phyloP scores from a whole-genome alignment of 208 protist species.

The Vickermania spadyakhi region DNA sequence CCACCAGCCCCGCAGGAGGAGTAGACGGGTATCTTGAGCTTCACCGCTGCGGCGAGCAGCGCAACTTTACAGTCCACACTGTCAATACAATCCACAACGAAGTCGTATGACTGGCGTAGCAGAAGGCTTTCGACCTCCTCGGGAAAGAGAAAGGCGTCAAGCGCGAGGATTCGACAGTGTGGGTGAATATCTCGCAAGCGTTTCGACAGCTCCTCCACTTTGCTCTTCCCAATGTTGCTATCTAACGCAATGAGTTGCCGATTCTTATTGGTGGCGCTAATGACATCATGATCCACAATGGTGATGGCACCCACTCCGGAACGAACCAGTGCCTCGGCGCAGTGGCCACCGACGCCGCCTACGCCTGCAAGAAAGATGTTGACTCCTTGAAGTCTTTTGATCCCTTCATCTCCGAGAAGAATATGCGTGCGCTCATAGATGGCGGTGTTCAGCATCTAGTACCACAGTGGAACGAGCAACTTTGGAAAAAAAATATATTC shows the following conservation, averaged over 20 bases:
- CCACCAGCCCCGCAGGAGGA: slow-evolving; percentile 80
- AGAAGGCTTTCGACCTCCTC: slow-evolving; percentile 74
- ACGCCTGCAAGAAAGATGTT: slow-evolving; percentile 78
- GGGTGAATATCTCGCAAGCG: slow-evolving; percentile 77
- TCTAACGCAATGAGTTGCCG: slow-evolving; percentile 85
- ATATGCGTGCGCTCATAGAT: slow-evolving; percentile 83
- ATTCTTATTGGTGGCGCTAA: slow-evolving; percentile 86
- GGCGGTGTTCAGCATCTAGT: slow-evolving; percentile 58
- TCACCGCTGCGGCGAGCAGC: slow-evolving; percentile 48
- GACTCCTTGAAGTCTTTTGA: slow-evolving; percentile 35
- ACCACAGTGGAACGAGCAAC: not conserved
- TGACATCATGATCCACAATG: slow-evolving; percentile 84
- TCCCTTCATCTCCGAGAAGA: slow-evolving; percentile 67
- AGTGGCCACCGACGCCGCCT: slow-evolving; percentile 85
- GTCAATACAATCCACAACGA: slow-evolving; percentile 89
- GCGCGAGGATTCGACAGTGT: slow-evolving; percentile 49
- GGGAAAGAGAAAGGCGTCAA: slow-evolving; percentile 54
- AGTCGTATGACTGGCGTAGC: slow-evolving; percentile 62
- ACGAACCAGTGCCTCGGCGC: slow-evolving; percentile 77
- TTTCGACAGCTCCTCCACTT: slow-evolving; percentile 65
- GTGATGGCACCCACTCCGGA: slow-evolving; percentile 83
- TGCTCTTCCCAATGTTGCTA: slow-evolving; percentile 79
- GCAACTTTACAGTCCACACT: slow-evolving; percentile 84
- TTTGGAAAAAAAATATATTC: not conserved
- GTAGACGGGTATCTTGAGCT: slow-evolving; percentile 51